Base-by-base conservation (phyloP, 1,284 basidiomycete species). In the Puccinia novopanici region DNA sequence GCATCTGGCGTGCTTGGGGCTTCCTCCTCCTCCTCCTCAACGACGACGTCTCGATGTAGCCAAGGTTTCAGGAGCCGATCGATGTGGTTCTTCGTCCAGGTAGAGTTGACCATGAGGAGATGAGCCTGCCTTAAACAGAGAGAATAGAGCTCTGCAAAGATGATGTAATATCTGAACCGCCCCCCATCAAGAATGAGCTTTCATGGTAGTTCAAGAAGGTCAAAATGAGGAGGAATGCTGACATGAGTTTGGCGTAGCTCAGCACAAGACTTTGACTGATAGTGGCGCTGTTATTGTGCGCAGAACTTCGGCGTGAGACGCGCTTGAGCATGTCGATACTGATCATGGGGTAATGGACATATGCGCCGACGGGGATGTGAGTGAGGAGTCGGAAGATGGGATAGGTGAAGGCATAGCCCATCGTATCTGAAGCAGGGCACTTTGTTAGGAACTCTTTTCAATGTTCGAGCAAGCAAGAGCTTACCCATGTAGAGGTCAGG, bases 321-420 rank as follows among this genome's bases (percentile, higher is more conserved):
- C 96, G 90, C 57, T 89, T 88, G 27, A 99, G 89, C 97, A 99
- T 99, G 83, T 95, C 92, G 0, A 92, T 92, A 85, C 93, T 94
- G 84, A 99, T 96, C 9, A 93, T 96, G 0, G 96, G 96, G 84
- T 98, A 99, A 86, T 99, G 97, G 4, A 95, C 91, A 84, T 99
- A 99, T 30, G 94, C 91, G 2, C 92, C 95, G 19, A 96, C 89
- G 0, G 92, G 91, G 15, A 86, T 82, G 27, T 74, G 22, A 0
- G 80, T 71, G 6, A 96, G 85, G 54, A 90, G 86, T 5, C 89
- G 87, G 2, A 94, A 91, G 17, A 93, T 87, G 3, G 92, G 93
- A 84, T 93, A 95, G 0, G 93, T 93, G 84, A 98, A 98, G 0
- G 94, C 94, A 84, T 97, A 98, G 34, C 97, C 96, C 95, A 98